Conservation (phyloP, 176 grass and related monocot species). For the Aegilops umbellulata region DNA sequence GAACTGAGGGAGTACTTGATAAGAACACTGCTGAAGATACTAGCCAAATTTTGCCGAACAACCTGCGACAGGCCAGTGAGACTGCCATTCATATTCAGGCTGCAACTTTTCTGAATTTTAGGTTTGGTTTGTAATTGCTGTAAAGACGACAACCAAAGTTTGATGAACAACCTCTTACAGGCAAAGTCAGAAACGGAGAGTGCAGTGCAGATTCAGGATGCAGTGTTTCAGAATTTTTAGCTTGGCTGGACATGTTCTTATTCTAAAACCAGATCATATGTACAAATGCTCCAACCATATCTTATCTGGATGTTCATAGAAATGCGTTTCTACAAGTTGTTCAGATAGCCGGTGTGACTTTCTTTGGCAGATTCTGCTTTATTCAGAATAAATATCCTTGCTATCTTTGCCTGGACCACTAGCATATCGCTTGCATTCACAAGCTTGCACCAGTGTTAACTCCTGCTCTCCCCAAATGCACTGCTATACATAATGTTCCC, state of each 20-base stretch:
- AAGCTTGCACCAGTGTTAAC: not conserved
- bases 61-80: not conserved
- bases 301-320: not conserved
- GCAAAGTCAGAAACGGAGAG: not conserved
- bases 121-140: too few relatives aligned
- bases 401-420: slow-evolving; percentile 32
- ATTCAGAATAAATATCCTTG: not conserved
- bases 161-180: not conserved
- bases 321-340: not conserved
- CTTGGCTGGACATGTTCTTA: not conserved
- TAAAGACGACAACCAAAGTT: not conserved
- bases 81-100: not conserved
- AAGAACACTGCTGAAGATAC: too few relatives aligned
- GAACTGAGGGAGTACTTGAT: too few relatives aligned
- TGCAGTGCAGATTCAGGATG: not conserved
- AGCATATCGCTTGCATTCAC: not conserved
- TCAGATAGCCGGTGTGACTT: not conserved
- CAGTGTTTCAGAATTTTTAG: not conserved
- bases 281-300: not conserved
- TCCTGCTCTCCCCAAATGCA: not conserved
- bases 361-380: not conserved
- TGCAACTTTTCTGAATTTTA: not conserved
- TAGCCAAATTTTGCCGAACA: not conserved
- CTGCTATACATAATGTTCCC: not conserved
- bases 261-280: not conserved